A percentile compares a stretch with the other conserved stretches of the same genome.
Evolutionary conservation across 495 filamentous ascomycete genomes (phyloP).

Genomic region (Lichina pygmaea): DNA sequence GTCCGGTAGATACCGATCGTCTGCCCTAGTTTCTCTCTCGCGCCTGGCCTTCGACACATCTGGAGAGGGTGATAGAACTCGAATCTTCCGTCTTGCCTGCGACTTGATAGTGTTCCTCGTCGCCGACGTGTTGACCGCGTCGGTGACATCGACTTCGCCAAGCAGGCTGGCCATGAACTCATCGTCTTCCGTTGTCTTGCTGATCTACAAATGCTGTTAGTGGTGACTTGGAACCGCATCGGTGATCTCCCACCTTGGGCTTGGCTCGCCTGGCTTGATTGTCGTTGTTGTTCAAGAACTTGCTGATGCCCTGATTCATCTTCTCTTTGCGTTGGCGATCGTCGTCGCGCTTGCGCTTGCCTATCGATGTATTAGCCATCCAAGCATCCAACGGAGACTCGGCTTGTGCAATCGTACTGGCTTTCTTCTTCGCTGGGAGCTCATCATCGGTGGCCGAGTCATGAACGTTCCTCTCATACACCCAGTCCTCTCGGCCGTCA

Average conservation of each 20-base stretch:
- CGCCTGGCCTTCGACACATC: slow-evolving; percentile 12
- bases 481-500: slow-evolving; percentile 94
- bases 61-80: slow-evolving; percentile 50
- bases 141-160: slow-evolving; percentile 67
- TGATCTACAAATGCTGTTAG: slow-evolving; percentile 8
- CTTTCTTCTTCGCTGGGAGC: slow-evolving; percentile 34
- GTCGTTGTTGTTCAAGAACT: slow-evolving; percentile 50
- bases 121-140: slow-evolving; percentile 26
- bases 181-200: slow-evolving; percentile 55
- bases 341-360: slow-evolving; percentile 74
- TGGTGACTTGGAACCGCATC: too few species aligned
- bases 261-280: background rate
- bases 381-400: background rate
- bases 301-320: slow-evolving; percentile 71
- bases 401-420: slow-evolving; percentile 14
- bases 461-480: slow-evolving; percentile 34
- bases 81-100: slow-evolving; percentile 46
- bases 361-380: slow-evolving; percentile 12
- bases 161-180: slow-evolving; percentile 65
- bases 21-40: slow-evolving; percentile 4
- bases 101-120: slow-evolving; percentile 36
- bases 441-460: slow-evolving; percentile 46
- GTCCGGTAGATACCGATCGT: slow-evolving; percentile 11
- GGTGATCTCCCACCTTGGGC: background rate
- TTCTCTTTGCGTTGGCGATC: slow-evolving; percentile 65